phyloP scores from a whole-genome alignment of 257 asterid species.

The Sherardia arvensis region DNA sequence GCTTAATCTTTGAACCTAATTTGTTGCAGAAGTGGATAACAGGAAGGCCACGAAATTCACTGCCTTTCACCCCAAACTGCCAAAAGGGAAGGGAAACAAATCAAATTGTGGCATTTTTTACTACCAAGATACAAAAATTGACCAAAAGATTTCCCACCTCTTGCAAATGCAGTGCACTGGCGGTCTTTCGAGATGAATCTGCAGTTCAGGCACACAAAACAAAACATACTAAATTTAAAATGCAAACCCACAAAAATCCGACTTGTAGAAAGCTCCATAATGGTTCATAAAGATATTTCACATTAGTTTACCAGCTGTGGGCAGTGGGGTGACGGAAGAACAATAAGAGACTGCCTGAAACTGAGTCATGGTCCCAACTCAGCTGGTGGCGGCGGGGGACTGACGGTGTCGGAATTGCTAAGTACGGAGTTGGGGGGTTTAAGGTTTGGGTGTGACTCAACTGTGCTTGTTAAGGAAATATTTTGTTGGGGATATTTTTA shows the following conservation, averaged over 20 bases:
- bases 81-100: conserved; percentile 11
- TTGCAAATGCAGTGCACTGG: conserved; percentile 18
- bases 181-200: conserved; percentile 29
- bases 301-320: conserved; percentile 29
- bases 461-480: no score
- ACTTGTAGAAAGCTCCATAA: no score
- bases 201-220: conserved; percentile 8
- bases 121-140: background rate
- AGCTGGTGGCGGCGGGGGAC: background rate
- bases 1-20: conserved; percentile 18
- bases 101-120: background rate
- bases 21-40: conserved; percentile 26
- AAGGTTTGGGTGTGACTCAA: background rate
- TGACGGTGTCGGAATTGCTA: background rate
- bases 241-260: background rate
- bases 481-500: no score
- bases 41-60: conserved; percentile 49
- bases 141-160: conserved; percentile 27
- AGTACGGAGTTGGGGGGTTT: background rate
- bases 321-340: conserved; percentile 34
- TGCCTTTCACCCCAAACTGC: conserved; percentile 48
- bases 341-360: conserved; percentile 43
- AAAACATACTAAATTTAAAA: background rate
- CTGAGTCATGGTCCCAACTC: conserved; percentile 37
- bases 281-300: background rate